phyloP scores from a whole-genome alignment of 2,329 filamentous ascomycete species.

The Ceratocystis harringtonii region DNA sequence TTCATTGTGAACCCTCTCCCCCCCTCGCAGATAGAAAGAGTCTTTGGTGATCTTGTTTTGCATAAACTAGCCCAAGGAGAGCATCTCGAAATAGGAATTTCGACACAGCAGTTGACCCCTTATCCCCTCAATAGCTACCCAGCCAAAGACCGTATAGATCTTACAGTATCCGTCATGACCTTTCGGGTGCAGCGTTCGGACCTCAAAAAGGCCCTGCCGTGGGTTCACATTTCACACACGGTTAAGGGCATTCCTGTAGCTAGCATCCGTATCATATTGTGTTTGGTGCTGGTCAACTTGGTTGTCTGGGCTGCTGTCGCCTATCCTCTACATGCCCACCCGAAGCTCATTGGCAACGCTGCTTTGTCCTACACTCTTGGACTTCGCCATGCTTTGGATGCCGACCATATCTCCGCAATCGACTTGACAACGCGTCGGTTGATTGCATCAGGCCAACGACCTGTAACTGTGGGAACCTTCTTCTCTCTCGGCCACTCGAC shows the following conservation, averaged over 20 bases:
- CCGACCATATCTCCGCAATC: constrained; percentile 79
- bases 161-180: neutral
- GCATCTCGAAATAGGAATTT: neutral
- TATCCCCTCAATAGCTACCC: neutral
- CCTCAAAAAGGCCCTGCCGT: constrained; percentile 10
- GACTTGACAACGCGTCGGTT: constrained; percentile 88
- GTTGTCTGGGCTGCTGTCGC: constrained; percentile 40
- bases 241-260: constrained; percentile 15
- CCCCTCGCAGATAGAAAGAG: neutral
- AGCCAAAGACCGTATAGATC: neutral
- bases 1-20: neutral
- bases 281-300: constrained; percentile 37
- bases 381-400: constrained; percentile 86
- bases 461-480: constrained; percentile 85
- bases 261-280: constrained; percentile 34
- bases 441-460: constrained; percentile 68
- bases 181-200: neutral
- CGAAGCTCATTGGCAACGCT: constrained; percentile 58
- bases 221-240: constrained; percentile 15
- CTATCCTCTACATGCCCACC: constrained; percentile 38
- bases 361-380: constrained; percentile 79
- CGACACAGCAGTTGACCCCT: neutral
- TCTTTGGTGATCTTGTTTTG: too few species aligned
- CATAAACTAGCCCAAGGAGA: too few species aligned
- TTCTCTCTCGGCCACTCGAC: constrained; percentile 91